Conservation (phyloP, 1,139 yeast species). For the Suhomyces yuchorum region DNA sequence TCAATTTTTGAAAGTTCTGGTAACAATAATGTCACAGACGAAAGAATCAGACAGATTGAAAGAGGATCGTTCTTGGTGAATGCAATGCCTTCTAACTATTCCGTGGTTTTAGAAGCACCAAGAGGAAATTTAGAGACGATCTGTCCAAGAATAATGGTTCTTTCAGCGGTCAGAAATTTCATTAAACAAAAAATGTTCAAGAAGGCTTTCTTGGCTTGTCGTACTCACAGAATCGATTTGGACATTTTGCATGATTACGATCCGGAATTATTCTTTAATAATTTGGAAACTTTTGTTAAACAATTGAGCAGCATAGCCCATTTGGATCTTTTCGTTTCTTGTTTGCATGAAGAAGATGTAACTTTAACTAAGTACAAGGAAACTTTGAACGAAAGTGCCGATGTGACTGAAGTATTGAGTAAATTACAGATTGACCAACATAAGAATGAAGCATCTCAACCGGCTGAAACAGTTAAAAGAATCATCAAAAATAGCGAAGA, state of each 20-base stretch:
- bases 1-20: slow-evolving; percentile 23
- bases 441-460: background rate
- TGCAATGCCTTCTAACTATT: slow-evolving; percentile 78
- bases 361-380: slow-evolving; percentile 80
- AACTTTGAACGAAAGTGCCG: slow-evolving; percentile 44
- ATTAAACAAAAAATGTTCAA: slow-evolving; percentile 61
- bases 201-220: slow-evolving; percentile 78
- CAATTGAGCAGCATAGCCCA: slow-evolving; percentile 75
- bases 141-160: slow-evolving; percentile 88
- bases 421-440: slow-evolving; percentile 7
- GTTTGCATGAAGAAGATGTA: slow-evolving; percentile 86
- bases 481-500: slow-evolving; percentile 24
- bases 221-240: slow-evolving; percentile 88
- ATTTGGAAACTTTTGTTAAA: slow-evolving; percentile 67
- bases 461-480: slow-evolving; percentile 17
- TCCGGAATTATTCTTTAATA: slow-evolving; percentile 64
- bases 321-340: slow-evolving; percentile 83
- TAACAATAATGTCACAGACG: slow-evolving; percentile 51
- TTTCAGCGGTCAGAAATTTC: slow-evolving; percentile 75
- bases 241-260: slow-evolving; percentile 88
- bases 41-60: slow-evolving; percentile 85
- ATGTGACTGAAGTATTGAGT: slow-evolving; percentile 6
- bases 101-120: slow-evolving; percentile 89
- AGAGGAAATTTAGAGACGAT: slow-evolving; percentile 96
- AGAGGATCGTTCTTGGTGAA: slow-evolving; percentile 84